phyloP scores from a whole-genome alignment of 768 basidiomycete species.

The Pleurotus pulmonarius region DNA sequence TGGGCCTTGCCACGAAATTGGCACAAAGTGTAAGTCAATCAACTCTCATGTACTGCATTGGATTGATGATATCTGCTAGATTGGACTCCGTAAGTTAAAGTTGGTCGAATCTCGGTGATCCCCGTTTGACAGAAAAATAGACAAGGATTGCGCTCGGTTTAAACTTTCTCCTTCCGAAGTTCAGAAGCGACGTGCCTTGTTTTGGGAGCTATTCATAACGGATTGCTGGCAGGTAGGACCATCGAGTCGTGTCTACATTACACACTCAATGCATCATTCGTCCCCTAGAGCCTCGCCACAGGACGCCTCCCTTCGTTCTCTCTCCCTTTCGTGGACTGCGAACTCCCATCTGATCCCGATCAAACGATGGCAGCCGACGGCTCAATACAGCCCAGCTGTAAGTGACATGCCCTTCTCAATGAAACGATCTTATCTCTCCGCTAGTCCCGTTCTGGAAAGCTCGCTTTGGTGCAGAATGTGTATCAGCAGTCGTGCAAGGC shows the following conservation, averaged over 20 bases:
- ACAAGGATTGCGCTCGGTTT: constrained; percentile 74
- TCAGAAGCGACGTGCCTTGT: constrained; percentile 66
- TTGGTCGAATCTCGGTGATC: neutral
- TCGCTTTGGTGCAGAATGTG: constrained; percentile 60
- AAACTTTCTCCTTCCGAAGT: constrained; percentile 56
- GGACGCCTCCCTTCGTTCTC: constrained; percentile 68
- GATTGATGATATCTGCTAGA: constrained; percentile 30
- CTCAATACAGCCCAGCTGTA: constrained; percentile 54
- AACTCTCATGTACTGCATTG: neutral
- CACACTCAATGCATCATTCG: no score
- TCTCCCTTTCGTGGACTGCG: constrained; percentile 69
- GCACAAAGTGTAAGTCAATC: constrained; percentile 59
- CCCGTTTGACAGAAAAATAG: constrained; percentile 24
- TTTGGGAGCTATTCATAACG: constrained; percentile 74
- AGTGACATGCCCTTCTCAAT: constrained; percentile 16
- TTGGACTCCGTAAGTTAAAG: constrained; percentile 58
- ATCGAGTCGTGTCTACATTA: no score
- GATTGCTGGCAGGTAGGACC: constrained; percentile 67
- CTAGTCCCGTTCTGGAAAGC: constrained; percentile 71
- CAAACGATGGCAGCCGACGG: constrained; percentile 59
- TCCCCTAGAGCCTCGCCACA: constrained; percentile 57
- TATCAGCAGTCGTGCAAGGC: constrained; percentile 66
- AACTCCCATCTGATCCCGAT: constrained; percentile 59
- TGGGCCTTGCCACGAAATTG: constrained; percentile 62
- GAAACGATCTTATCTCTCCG: neutral